A percentile compares a stretch with the other conserved stretches of the same genome.
Evolutionary conservation across 352 stramenopile species (phyloP).

Genomic region (Phytophthora fragariae): DNA sequence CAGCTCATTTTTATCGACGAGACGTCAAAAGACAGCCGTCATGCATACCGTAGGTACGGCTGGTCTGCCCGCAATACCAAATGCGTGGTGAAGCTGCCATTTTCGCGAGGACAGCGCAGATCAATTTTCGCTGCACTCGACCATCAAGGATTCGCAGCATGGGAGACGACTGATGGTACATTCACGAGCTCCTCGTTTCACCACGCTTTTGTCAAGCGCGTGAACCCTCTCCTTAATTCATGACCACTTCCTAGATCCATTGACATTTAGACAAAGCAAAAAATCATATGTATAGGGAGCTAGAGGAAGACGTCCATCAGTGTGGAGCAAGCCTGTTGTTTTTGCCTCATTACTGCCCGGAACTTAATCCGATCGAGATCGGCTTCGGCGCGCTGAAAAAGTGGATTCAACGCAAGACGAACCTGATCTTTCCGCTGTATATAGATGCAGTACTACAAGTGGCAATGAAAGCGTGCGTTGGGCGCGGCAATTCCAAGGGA

Average conservation of each 20-base stretch:
- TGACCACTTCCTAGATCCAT: constrained; percentile 33
- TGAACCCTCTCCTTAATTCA: constrained; percentile 17
- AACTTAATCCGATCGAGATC: constrained; percentile 37
- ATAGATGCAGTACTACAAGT: background rate
- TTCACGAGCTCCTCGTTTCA: background rate
- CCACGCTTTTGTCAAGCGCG: constrained; percentile 2
- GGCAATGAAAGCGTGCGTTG: background rate
- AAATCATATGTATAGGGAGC: constrained; percentile 37
- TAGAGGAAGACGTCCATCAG: constrained; percentile 23
- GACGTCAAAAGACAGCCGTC: background rate
- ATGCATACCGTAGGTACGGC: background rate
- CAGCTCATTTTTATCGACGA: background rate
- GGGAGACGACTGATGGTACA: background rate
- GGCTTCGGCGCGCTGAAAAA: constrained; percentile 11
- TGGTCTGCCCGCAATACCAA: background rate
- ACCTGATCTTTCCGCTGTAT: background rate
- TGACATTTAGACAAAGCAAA: constrained; percentile 34
- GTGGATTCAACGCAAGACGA: background rate
- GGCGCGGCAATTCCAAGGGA: background rate
- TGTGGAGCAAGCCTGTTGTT: constrained; percentile 21
- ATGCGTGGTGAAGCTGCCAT: background rate
- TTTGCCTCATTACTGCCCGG: constrained; percentile 31
- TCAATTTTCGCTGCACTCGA: background rate
- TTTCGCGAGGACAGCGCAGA: background rate
- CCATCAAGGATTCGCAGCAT: background rate